A percentile compares a stretch with the other conserved stretches of the same genome.
These are phyloP conservation scores for Phtheirospermum japonicum DNA, from an alignment of 257 asterid genomes.

Conservation along the genomic window DNA sequence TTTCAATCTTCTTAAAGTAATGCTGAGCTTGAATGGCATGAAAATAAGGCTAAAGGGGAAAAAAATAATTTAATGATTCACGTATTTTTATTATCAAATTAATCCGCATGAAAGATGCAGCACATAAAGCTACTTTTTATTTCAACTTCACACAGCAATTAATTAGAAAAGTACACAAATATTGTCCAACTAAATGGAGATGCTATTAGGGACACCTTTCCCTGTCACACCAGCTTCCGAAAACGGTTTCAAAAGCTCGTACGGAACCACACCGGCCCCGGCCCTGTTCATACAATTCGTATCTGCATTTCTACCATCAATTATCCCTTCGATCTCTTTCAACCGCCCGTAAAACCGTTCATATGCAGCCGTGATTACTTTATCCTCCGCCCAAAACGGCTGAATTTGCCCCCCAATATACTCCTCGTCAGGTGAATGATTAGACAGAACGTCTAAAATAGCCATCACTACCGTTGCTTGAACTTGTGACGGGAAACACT, in stretches of 20 bases:
- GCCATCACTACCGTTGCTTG: slow-evolving; percentile 60
- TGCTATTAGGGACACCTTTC: slow-evolving; percentile 73
- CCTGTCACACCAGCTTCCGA: slow-evolving; percentile 73
- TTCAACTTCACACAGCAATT: neutral
- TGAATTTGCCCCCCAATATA: slow-evolving; percentile 46
- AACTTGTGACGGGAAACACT: slow-evolving; percentile 57
- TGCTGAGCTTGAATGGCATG: too few species aligned
- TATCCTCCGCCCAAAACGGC: slow-evolving; percentile 45
- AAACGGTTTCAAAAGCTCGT: slow-evolving; percentile 65
- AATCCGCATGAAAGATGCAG: too few species aligned
- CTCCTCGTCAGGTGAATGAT: slow-evolving; percentile 86
- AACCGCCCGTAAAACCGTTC: slow-evolving; percentile 47
- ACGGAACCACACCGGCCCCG: slow-evolving; percentile 82
- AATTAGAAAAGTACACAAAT: neutral
- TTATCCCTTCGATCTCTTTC: slow-evolving; percentile 61
- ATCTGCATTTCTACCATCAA: slow-evolving; percentile 57
- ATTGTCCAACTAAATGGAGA: slow-evolving; percentile 50
- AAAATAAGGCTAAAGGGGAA: too few species aligned
- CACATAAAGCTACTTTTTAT: neutral
- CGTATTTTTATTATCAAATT: too few species aligned
- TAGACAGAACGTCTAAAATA: slow-evolving; percentile 58
- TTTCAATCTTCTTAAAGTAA: too few species aligned
- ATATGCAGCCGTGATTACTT: slow-evolving; percentile 41
- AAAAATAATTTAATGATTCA: too few species aligned
- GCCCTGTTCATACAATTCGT: slow-evolving; percentile 37